Evolutionary conservation across 2,329 filamentous ascomycete genomes (phyloP), one percentile per base, ranked within the genome.

Genomic region (Sporothrix globosa): DNA sequence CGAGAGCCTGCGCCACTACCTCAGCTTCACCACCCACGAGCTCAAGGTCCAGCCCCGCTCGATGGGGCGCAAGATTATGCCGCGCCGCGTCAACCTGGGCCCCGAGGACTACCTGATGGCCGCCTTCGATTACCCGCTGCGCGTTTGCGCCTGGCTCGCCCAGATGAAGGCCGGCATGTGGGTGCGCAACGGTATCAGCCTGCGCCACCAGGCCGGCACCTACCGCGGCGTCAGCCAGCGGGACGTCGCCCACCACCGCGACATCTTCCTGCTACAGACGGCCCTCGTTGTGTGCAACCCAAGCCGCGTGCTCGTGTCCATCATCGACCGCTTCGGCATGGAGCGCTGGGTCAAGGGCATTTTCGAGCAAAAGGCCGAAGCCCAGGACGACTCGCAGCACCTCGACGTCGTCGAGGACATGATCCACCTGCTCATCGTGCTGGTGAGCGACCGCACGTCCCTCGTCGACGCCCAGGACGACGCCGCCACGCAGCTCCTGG

Each of bases 111-210:
- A 94, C 76, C 83, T 97, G 27, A 89, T 97, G 78, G 90, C 92
- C 1, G 88, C 93, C 67, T 97, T 99, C 76, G 96, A 99, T 79
- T 97, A 92, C 76, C 95, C 96, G 0, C 84, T 99, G 4, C 88
- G 96, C 68, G 94, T 98, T 0, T 97, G 93, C 78, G 93, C 93
- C 24, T 99, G 96, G 96, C 84, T 99, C 44, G 92, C 96, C 6
- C 96, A 99, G 82, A 98, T 99, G 89, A 97, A 97, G 79, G 93
- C 95, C 21, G 92, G 93, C 67, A 97, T 98, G 90, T 99, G 96
- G 96, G 95, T 99, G 73, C 90, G 96, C 70, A 99, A 99, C 77
- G 96, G 96, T 2, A 93, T 99, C 77, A 98, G 95, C 76, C 86
- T 99, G 67, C 89, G 95, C 52, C 96, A 99, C 78, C 96, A 99